phyloP scores from a whole-genome alignment of 306 rosid genomes.

The Quercus suber region DNA sequence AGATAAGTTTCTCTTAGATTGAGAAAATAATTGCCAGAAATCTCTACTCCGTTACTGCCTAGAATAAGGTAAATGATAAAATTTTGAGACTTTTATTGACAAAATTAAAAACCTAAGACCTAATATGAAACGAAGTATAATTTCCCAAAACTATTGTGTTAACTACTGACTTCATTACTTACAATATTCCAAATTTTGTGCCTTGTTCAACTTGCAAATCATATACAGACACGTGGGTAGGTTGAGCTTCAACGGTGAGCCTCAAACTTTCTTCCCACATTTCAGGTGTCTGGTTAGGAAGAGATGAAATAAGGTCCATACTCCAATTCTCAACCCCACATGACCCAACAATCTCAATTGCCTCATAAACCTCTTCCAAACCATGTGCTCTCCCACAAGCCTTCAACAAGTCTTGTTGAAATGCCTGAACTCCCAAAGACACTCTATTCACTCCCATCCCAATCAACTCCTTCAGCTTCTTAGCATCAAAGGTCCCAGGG shows the following conservation, averaged over 20 bases:
- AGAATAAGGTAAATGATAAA: too few species aligned
- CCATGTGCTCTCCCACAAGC: constrained; percentile 93
- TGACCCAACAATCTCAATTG: constrained; percentile 55
- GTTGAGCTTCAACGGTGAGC: constrained; percentile 63
- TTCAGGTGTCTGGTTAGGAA: constrained; percentile 71
- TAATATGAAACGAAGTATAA: too few species aligned
- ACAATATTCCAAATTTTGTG: constrained; percentile 80
- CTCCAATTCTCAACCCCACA: constrained; percentile 92
- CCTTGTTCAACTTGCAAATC: constrained; percentile 90
- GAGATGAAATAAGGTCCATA: constrained; percentile 82
- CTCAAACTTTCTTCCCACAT: constrained; percentile 90
- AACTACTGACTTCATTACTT: constrained; percentile 22
- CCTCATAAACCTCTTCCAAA: constrained; percentile 69
- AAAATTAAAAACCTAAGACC: too few species aligned
- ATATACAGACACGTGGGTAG: constrained; percentile 81
- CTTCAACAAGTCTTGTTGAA: constrained; percentile 78
- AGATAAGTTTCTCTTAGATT: too few species aligned
- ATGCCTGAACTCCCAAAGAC: constrained; percentile 93
- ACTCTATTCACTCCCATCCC: constrained; percentile 79
- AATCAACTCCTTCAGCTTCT: constrained; percentile 55
- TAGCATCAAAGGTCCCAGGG: constrained; percentile 81
- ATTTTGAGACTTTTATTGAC: too few species aligned
- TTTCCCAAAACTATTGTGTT: background rate
- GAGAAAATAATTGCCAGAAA: too few species aligned
- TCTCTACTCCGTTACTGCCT: too few species aligned